Evolutionary conservation across 345 rosid species (phyloP), one percentile per base, ranked within the genome.

Genomic region (Bruguiera gymnorhiza): DNA sequence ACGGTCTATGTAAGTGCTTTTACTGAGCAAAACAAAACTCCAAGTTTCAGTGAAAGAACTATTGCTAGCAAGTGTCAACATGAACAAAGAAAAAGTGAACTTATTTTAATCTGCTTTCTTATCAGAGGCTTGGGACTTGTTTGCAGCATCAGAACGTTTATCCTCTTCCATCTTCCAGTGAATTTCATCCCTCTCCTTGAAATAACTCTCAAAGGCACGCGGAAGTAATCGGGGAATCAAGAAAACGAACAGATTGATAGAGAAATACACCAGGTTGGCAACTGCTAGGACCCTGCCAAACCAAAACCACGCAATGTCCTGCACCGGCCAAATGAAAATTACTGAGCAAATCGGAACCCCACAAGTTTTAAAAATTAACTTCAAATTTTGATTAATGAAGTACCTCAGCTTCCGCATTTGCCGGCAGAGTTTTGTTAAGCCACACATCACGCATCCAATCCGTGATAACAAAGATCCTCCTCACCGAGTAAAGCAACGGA

Each of bases 221-320:
- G 99, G 99, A 10, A 94, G 85, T 74, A 89, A 89, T 37, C 76
- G 78, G 8, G 97, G 99, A 60, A 94, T 87, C 85, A 92, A 76
- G 80, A 94, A 88, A 60, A 83, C 77, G 8, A 92, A 81, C n/a
- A 92, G 81, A 72, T 92, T 92, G 64, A 76, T 77, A 0, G 96
- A 88, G 73, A 86, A 92, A 70, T 95, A 95, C 3, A 30, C 31
- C 4, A 87, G 67, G 55, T 95, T 95, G 0, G 87, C 85, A n/a
- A 72, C 73, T 0, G 97, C 81, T 21, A 92, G 70, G 29, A 74
- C 67, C 72, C 91, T 86, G 69, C 98, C 97, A 58, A 90, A 92
- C 99, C 97, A 89, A 77, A 63, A 82, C 98, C 96, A 89, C 0
- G 75, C 82, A 26, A 70, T 27, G 9, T 69, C 92, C 97, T 89